A percentile compares a stretch with the other conserved stretches of the same genome.
phyloP scores from a whole-genome alignment of 192 early-diverging fungal genomes.

The Podila horticola region DNA sequence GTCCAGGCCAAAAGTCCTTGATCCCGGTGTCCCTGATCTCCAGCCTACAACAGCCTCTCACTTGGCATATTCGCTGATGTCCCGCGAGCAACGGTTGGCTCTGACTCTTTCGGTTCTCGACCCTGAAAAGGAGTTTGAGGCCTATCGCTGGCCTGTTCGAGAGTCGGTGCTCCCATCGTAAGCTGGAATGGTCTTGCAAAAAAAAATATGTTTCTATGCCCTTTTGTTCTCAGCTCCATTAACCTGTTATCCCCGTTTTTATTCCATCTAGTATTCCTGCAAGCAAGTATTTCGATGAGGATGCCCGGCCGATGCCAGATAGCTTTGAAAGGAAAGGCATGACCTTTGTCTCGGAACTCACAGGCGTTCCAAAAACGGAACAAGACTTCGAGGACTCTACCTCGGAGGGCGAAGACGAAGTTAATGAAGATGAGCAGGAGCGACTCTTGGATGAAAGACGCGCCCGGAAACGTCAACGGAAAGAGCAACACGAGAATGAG shows the following conservation, averaged over 20 bases:
- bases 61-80: neutral
- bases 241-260: no score
- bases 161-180: slow-evolving; percentile 28
- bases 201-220: neutral
- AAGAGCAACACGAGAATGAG: slow-evolving; percentile 17
- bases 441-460: neutral
- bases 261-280: slow-evolving; percentile 15
- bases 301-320: neutral
- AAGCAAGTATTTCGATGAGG: neutral
- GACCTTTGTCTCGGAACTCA: slow-evolving; percentile 34
- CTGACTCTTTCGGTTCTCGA: neutral
- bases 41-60: no score
- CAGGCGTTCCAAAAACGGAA: slow-evolving; percentile 32
- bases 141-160: slow-evolving; percentile 45
- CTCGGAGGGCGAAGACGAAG: no score
- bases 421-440: neutral
- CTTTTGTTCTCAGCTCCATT: neutral
- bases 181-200: neutral
- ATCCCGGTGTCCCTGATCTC: no score
- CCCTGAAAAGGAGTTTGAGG: neutral
- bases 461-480: slow-evolving; percentile 5
- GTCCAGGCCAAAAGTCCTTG: no score
- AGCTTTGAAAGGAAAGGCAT: slow-evolving; percentile 16
- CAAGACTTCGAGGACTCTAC: neutral
- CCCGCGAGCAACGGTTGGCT: neutral